These are phyloP conservation scores for Ilex asprella DNA, from an alignment of 257 asterid genomes.

Conservation along the genomic window DNA sequence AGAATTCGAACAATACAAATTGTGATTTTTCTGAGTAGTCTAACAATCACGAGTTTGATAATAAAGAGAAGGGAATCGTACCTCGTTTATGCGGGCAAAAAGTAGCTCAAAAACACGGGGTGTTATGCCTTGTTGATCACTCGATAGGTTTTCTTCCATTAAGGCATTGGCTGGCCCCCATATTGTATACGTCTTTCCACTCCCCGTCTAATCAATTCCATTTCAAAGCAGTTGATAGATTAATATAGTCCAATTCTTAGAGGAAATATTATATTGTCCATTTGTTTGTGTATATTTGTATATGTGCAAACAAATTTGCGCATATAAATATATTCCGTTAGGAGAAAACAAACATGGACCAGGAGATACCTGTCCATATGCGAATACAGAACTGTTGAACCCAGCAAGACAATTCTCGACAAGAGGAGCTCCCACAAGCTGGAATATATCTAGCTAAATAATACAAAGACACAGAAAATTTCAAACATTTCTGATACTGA, in stretches of 20 bases:
- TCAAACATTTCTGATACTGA: too few species aligned
- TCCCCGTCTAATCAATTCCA: slow-evolving; percentile 70
- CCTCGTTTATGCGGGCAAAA: slow-evolving; percentile 74
- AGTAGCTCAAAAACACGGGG: slow-evolving; percentile 89
- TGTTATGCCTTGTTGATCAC: slow-evolving; percentile 83
- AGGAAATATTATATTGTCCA: too few species aligned
- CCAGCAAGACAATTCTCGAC: slow-evolving; percentile 96
- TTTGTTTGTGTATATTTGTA: background rate
- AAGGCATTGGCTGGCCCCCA: slow-evolving; percentile 95
- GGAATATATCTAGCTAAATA: slow-evolving; percentile 77
- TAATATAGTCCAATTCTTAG: background rate
- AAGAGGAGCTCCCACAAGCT: slow-evolving; percentile 91
- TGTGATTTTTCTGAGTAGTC: background rate
- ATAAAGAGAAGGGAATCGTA: slow-evolving; percentile 15
- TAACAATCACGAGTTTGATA: slow-evolving; percentile 6
- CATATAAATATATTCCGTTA: slow-evolving; percentile 1
- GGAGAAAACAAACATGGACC: slow-evolving; percentile 3
- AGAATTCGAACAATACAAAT: background rate
- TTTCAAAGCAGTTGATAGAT: background rate
- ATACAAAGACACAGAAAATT: background rate
- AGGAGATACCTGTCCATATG: slow-evolving; percentile 81
- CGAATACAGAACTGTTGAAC: slow-evolving; percentile 95
- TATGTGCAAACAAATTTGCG: background rate
- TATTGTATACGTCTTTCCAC: slow-evolving; percentile 94
- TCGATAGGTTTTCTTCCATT: slow-evolving; percentile 44